Evolutionary conservation across 352 stramenopile species (phyloP), one percentile per base, ranked within the genome.

Genomic region (Globisporangium yorkense): DNA sequence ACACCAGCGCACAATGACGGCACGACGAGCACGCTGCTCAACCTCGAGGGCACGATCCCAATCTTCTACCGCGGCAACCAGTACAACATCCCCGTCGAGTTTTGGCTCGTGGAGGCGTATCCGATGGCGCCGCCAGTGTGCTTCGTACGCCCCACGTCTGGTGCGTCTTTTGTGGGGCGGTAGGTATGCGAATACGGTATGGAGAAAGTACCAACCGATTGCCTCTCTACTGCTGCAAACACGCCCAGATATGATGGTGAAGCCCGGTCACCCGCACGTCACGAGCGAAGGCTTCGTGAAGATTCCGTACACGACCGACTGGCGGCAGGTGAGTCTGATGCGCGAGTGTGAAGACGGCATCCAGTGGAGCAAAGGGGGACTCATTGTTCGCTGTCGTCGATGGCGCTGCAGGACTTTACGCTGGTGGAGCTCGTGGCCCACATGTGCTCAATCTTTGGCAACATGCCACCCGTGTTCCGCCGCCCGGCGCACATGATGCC

Each of bases 81-180:
- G 63, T 96, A 96, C 77, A 96, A 96, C 56, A 96, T 96, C 61
- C 88, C 88, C 0, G 77, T 96, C 39, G 81, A 92, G 65, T 87
- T 96, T 44, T 96, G 88, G 88, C 74, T 96, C 47, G 79, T 88
- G 8, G 81, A 94, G 62, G 80, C 72, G 33, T 96, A 96, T 67
- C 88, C 88, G 0, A 70, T 89, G 60, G 57, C 80, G 3, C 75
- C 88, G 27, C 87, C 88, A 1, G 84, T 95, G 50, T 93, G 87
- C 52, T 96, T 94, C 57, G 88, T 96, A 35, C 84, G 82, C 3
- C 88, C 88, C 1, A 96, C 86, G 5, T 48, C 80, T 29, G 77
- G 77, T 83, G 20, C 10, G 7, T 21, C 16, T 46, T 31, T 45
- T 7, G 29, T 35, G 5, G 18, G 5, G 37, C 1, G 40, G 9